A percentile compares a stretch with the other conserved stretches of the same genome.
Conservation (phyloP, 1,284 basidiomycete genomes). For the Heterobasidion occidentale region DNA sequence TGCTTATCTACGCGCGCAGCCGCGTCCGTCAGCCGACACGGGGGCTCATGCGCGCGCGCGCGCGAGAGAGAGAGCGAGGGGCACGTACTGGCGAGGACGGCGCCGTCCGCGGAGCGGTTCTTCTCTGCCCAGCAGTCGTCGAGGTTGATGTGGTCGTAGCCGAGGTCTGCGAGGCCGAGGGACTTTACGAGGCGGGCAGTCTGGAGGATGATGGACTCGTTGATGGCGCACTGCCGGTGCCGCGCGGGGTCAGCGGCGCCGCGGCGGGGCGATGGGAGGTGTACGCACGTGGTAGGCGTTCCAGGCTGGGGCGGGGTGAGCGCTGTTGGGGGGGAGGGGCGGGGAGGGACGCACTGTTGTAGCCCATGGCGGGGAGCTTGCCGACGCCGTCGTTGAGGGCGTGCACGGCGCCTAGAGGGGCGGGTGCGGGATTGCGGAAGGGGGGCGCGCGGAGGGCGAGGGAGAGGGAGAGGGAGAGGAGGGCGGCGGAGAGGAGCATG, state of each 20-base stretch:
- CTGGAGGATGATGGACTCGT: slow-evolving; percentile 39
- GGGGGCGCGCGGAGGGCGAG: too few relatives aligned
- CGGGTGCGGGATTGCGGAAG: too few relatives aligned
- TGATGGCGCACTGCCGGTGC: slow-evolving; percentile 40
- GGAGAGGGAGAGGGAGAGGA: too few relatives aligned
- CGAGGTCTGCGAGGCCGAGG: slow-evolving; percentile 39
- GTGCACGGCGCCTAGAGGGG: background rate
- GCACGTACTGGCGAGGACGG: slow-evolving; percentile 36
- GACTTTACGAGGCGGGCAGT: slow-evolving; percentile 39
- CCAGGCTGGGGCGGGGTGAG: slow-evolving; percentile 33
- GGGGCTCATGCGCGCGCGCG: too few relatives aligned
- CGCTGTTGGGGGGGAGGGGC: background rate
- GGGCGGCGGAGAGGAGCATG: too few relatives aligned
- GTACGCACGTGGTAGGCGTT: slow-evolving; percentile 47
- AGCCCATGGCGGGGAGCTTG: slow-evolving; percentile 32
- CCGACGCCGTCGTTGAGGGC: slow-evolving; percentile 3
- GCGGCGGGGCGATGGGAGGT: background rate
- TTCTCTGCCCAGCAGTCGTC: slow-evolving; percentile 56
- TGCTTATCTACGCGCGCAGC: slow-evolving; percentile 25
- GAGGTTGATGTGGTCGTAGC: slow-evolving; percentile 46
- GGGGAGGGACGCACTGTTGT: slow-evolving; percentile 31
- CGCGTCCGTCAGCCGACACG: slow-evolving; percentile 15
- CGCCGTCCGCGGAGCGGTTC: slow-evolving; percentile 33
- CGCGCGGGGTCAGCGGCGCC: slow-evolving; percentile 2
- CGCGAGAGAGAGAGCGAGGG: too few relatives aligned